Conservation (phyloP, 1,284 basidiomycete species). For the Heterobasidion occidentale region DNA sequence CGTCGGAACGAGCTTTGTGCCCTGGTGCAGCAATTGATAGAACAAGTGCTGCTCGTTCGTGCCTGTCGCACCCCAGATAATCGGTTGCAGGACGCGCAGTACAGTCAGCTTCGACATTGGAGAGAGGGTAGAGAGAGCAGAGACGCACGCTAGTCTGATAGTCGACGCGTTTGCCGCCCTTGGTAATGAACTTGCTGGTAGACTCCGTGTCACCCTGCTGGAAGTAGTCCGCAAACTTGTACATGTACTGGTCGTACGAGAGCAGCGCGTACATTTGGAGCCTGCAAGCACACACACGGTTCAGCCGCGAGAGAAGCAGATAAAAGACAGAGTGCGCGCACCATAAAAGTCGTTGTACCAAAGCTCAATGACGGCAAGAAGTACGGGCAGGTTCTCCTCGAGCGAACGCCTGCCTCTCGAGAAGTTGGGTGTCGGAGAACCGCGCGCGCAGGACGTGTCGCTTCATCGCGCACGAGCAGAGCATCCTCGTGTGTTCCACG, state of each 20-base stretch:
- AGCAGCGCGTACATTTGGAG: conserved; percentile 93
- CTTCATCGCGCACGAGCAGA: conserved; percentile 63
- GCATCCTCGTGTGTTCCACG: conserved; percentile 73
- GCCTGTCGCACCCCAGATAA: conserved; percentile 97
- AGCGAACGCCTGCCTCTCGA: conserved; percentile 62
- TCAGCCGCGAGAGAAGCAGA: not conserved
- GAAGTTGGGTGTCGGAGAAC: conserved; percentile 75
- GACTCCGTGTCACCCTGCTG: conserved; percentile 99
- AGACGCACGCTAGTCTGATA: conserved; percentile 92
- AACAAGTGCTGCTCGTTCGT: conserved; percentile 99
- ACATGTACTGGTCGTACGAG: conserved; percentile 97
- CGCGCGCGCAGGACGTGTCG: conserved; percentile 71
- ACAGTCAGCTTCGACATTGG: not conserved
- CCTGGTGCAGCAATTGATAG: conserved; percentile 84
- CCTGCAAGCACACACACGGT: conserved; percentile 27
- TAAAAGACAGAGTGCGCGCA: conserved; percentile 17
- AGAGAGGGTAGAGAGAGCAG: not conserved
- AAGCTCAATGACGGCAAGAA: conserved; percentile 87
- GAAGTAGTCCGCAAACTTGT: conserved; percentile 99
- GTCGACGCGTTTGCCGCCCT: conserved; percentile 84
- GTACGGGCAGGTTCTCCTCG: conserved; percentile 88
- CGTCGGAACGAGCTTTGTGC: conserved; percentile 99
- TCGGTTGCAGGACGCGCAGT: conserved; percentile 50
- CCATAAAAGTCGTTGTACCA: conserved; percentile 99
- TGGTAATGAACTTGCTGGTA: conserved; percentile 95